Conservation (phyloP, 306 rosid genomes). For the Purshia tridentata region DNA sequence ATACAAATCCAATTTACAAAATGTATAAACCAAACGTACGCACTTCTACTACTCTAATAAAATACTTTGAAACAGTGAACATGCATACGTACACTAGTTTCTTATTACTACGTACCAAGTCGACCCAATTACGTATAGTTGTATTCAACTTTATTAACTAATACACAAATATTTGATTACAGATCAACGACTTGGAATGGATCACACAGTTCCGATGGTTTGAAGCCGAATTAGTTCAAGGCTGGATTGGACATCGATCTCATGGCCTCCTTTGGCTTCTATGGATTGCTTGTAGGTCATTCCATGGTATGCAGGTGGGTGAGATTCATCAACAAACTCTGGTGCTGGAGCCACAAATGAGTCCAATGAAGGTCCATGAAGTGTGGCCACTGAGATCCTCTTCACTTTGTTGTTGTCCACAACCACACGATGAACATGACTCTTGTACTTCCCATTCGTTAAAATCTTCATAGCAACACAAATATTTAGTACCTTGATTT, state of each 20-base stretch:
- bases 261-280: slow-evolving; percentile 36
- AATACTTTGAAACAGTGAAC: no score
- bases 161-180: not conserved
- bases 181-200: no score
- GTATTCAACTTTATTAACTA: not conserved
- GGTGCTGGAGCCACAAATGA: slow-evolving; percentile 33
- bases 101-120: no score
- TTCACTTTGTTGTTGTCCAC: slow-evolving; percentile 45
- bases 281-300: slow-evolving; percentile 49
- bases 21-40: no score
- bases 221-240: slow-evolving; percentile 17
- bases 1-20: no score
- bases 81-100: no score
- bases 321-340: slow-evolving; percentile 43
- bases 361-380: slow-evolving; percentile 58
- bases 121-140: not conserved
- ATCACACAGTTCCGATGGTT: no score
- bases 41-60: no score
- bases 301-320: slow-evolving; percentile 36
- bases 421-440: slow-evolving; percentile 58
- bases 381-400: slow-evolving; percentile 47
- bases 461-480: slow-evolving; percentile 34
- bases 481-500: not conserved
- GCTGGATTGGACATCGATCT: slow-evolving; percentile 30
- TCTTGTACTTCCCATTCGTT: slow-evolving; percentile 58